These are phyloP conservation scores for Fusarium anthophilum DNA, from an alignment of 2,329 filamentous ascomycete genomes.

Conservation along the genomic window DNA sequence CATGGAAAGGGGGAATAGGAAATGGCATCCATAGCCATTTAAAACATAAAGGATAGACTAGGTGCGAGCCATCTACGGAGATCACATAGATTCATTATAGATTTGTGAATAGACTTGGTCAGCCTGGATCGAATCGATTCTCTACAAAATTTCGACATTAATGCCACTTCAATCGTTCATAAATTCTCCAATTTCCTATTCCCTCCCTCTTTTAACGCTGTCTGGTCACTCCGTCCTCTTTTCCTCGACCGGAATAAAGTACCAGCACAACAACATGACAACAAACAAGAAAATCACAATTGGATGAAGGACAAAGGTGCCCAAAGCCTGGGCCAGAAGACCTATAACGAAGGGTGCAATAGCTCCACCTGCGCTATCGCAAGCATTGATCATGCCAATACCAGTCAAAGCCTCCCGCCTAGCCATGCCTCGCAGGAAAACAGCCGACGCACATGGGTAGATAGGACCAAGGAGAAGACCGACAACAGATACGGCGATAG, in stretches of 20 bases:
- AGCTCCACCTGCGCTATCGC: constrained; percentile 74
- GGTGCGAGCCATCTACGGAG: constrained; percentile 10
- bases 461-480: constrained; percentile 81
- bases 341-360: constrained; percentile 74
- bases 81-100: constrained; percentile 28
- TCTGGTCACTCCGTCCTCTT: constrained; percentile 65
- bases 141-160: neutral
- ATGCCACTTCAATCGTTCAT: neutral
- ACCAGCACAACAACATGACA: constrained; percentile 74
- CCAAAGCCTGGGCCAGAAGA: constrained; percentile 67
- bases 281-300: constrained; percentile 73
- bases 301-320: constrained; percentile 72
- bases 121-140: neutral
- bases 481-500: constrained; percentile 73
- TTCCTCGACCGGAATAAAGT: constrained; percentile 60
- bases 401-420: constrained; percentile 68
- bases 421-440: constrained; percentile 70
- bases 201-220: neutral
- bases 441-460: constrained; percentile 76
- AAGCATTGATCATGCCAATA: constrained; percentile 74
- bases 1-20: neutral
- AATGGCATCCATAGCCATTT: neutral
- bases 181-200: neutral
- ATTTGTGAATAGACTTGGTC: constrained; percentile 15
- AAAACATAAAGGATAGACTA: constrained; percentile 27